Evolutionary conservation across 169 alveolate genomes (phyloP).

Genomic region (Cyclospora cayetanensis): DNA sequence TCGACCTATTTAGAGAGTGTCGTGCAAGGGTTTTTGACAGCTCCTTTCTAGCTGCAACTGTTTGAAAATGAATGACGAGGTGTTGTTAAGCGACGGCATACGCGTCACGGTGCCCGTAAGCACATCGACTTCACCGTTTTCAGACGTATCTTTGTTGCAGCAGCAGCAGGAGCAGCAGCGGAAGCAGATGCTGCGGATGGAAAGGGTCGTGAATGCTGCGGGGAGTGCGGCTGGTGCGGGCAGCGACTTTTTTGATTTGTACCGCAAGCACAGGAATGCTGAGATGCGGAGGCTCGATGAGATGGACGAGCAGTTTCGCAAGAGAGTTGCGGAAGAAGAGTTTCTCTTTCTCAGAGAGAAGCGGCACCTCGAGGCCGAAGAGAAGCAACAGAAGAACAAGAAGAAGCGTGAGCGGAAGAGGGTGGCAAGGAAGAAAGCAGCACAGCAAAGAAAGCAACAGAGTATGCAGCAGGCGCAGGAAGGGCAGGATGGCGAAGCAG

Average conservation of each 20-base stretch:
- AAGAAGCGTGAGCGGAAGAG: neutral
- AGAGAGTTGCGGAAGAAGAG: neutral
- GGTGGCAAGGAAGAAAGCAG: neutral
- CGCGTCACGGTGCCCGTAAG: neutral
- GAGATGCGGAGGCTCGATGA: conserved; percentile 43
- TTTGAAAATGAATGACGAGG: neutral
- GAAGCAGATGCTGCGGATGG: neutral
- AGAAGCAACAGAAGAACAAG: neutral
- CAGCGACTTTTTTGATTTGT: conserved; percentile 51
- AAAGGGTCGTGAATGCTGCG: conserved; percentile 29
- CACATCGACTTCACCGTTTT: neutral
- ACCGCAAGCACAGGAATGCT: neutral
- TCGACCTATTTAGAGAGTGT: too few relatives aligned
- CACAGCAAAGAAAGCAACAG: neutral
- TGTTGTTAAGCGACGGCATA: neutral
- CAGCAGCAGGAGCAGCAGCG: neutral
- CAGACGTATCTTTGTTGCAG: neutral
- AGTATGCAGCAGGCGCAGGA: neutral
- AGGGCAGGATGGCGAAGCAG: neutral
- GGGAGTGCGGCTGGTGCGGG: conserved; percentile 67
- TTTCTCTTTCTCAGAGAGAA: neutral
- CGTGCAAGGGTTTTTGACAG: too few relatives aligned
- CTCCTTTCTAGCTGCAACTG: too few relatives aligned
- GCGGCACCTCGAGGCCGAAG: neutral
- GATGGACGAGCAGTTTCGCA: neutral